Evolutionary conservation across 1,284 basidiomycete genomes (phyloP).

Genomic region (Pseudozyma pruni): DNA sequence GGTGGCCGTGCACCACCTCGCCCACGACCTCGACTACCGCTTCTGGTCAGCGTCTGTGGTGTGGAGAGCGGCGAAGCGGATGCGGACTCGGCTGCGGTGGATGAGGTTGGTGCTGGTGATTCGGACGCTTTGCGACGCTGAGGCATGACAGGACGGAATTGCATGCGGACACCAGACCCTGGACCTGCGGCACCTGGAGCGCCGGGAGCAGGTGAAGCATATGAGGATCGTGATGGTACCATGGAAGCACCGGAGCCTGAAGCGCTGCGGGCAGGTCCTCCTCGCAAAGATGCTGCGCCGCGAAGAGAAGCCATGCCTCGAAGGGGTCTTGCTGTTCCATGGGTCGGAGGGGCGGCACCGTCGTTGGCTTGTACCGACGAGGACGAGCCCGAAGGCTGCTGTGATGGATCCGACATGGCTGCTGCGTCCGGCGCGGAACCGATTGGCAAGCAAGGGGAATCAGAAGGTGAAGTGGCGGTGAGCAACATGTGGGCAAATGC

Average conservation of each 20-base stretch:
- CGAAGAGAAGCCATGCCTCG: slow-evolving; percentile 36
- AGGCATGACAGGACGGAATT: slow-evolving; percentile 61
- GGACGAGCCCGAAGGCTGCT: slow-evolving; percentile 24
- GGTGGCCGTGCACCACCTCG: slow-evolving; percentile 44
- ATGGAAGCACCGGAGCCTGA: slow-evolving; percentile 37
- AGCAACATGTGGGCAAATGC: background rate
- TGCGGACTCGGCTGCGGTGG: slow-evolving; percentile 12
- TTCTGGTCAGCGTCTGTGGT: slow-evolving; percentile 17
- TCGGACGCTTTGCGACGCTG: slow-evolving; percentile 54
- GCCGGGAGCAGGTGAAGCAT: slow-evolving; percentile 35
- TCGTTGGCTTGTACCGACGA: slow-evolving; percentile 12
- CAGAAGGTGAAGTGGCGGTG: background rate
- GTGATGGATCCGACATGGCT: slow-evolving; percentile 27
- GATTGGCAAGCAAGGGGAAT: too few relatives aligned
- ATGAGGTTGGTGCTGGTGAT: slow-evolving; percentile 33
- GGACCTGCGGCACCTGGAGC: slow-evolving; percentile 13
- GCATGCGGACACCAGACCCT: slow-evolving; percentile 41
- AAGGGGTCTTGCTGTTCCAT: slow-evolving; percentile 14
- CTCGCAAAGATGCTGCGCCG: slow-evolving; percentile 34
- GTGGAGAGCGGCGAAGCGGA: slow-evolving; percentile 17
- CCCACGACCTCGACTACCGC: slow-evolving; percentile 45
- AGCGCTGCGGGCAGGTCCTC: slow-evolving; percentile 15
- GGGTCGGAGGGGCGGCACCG: slow-evolving; percentile 4
- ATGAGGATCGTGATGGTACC: slow-evolving; percentile 40
- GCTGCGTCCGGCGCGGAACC: background rate